These are phyloP conservation scores for Saccharomycopsis guyanensis DNA, from an alignment of 805 yeast species.

Conservation along the genomic window DNA sequence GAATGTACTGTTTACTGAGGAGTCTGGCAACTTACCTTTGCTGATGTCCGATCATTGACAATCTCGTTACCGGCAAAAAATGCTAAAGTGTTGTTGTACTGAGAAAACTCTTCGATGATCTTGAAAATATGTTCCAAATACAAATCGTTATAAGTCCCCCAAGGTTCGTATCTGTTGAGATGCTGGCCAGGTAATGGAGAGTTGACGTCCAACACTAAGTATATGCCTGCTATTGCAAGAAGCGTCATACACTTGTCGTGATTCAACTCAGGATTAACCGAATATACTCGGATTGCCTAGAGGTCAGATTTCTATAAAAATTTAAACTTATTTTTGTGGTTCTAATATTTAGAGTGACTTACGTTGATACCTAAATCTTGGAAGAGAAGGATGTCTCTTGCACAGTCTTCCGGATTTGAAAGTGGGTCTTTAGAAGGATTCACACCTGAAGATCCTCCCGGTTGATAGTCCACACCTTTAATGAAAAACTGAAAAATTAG, in stretches of 20 bases:
- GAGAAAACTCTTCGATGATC: conserved; percentile 73
- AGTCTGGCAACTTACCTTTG: conserved; percentile 34
- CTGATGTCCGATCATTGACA: conserved; percentile 68
- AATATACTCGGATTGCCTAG: conserved; percentile 72
- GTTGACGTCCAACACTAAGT: conserved; percentile 83
- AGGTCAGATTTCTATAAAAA: not conserved
- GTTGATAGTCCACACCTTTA: conserved; percentile 91
- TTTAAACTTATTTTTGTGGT: not conserved
- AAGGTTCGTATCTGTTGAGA: conserved; percentile 85
- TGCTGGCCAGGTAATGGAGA: conserved; percentile 76
- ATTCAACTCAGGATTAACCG: conserved; percentile 71
- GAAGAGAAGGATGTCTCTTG: conserved; percentile 73
- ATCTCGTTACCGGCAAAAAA: conserved; percentile 92
- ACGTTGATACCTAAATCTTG: conserved; percentile 78
- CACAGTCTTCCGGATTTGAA: conserved; percentile 63
- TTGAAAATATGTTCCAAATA: conserved; percentile 72
- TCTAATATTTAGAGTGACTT: conserved; percentile 23
- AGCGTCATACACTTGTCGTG: conserved; percentile 90
- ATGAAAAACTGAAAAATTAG: conserved; percentile 43
- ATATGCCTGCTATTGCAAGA: conserved; percentile 89
- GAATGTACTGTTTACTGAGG: too few relatives aligned
- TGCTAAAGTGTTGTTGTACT: conserved; percentile 82
- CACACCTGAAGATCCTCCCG: conserved; percentile 86
- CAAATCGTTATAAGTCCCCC: conserved; percentile 70
- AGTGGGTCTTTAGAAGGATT: conserved; percentile 58